Conservation (phyloP, 352 stramenopile genomes). For the Aphanomyces stellatus region DNA sequence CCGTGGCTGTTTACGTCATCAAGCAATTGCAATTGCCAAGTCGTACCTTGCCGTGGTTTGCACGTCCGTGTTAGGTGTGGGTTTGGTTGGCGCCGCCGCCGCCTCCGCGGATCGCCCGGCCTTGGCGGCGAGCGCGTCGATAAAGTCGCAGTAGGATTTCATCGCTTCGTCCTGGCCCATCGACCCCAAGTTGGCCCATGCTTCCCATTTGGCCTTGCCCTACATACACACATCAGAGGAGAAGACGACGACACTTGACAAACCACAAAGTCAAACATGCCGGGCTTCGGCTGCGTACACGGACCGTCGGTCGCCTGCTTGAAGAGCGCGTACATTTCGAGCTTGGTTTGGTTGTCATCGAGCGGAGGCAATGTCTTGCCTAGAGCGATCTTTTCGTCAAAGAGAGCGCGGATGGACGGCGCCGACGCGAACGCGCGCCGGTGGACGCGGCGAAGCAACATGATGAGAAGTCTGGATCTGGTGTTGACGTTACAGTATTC, state of each 20-base stretch:
- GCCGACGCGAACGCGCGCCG: not conserved
- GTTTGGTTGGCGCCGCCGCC: slow-evolving; percentile 3
- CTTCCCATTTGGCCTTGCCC: slow-evolving; percentile 74
- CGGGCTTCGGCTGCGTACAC: slow-evolving; percentile 51
- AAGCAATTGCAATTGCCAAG: not conserved
- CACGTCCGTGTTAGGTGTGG: not conserved
- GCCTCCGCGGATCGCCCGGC: slow-evolving; percentile 25
- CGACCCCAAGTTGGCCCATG: slow-evolving; percentile 56
- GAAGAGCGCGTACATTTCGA: slow-evolving; percentile 81
- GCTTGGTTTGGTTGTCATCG: slow-evolving; percentile 62
- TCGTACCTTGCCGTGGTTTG: not conserved
- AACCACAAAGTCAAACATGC: slow-evolving; percentile 79
- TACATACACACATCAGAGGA: slow-evolving; percentile 10
- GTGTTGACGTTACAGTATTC: not conserved
- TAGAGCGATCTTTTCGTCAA: slow-evolving; percentile 49
- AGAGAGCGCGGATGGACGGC: slow-evolving; percentile 16
- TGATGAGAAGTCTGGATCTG: not conserved
- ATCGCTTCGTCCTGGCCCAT: slow-evolving; percentile 62
- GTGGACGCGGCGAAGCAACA: not conserved
- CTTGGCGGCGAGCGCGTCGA: slow-evolving; percentile 49
- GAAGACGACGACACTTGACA: not conserved
- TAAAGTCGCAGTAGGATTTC: slow-evolving; percentile 63
- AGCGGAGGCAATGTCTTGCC: slow-evolving; percentile 64
- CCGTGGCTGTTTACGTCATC: not conserved
- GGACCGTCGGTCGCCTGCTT: slow-evolving; percentile 61